Base-by-base conservation (phyloP, 495 filamentous ascomycete genomes). In the Aeminium ludgeri region DNA sequence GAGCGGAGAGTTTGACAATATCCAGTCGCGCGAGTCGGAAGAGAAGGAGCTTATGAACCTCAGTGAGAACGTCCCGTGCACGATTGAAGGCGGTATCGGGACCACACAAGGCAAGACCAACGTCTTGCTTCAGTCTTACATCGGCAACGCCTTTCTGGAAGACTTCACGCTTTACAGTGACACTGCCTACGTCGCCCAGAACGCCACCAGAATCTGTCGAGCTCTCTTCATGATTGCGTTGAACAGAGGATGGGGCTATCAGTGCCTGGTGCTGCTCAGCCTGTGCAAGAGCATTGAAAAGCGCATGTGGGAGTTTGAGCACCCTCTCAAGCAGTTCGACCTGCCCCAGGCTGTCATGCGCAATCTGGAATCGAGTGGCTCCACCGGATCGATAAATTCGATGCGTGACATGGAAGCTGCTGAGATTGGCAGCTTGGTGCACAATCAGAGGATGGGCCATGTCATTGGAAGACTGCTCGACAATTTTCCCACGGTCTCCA, bases 221-320 rank as follows among this genome's bases (percentile, higher is more conserved):
- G 82, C 89, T 12, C 61, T 99, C 6, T 99, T 99, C 60, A 91
- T 94, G 82, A 92, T 96, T 50, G 86, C 89, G 2, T 61, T 99
- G 36, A 95, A 94, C 53, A 66, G 91, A 29, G 69, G 81, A 42
- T 99, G 89, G 89, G 89, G 89, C 6, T 75, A 89, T 49, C 83
- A 96, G 55, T 96, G 89, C 51, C 68, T 86, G 16, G 82, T 96
- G 7, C 61, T 99, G 30, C 58, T 94, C 35, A 83, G 81, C 5
- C 62, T 99, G 40, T 87, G 87, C 60, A 93, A 94, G 59, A 91
- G 86, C 1, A 93, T 99, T 47, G 89, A 99, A 61, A 91, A 82
- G 59, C 78, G 61, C 25, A 69, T 93, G 10, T 99, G 89, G 89
- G 73, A 84, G 0, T 92, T 81, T 51, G 80, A 95, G 52, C 89